Evolutionary conservation across 2,329 filamentous ascomycete genomes (phyloP).

Genomic region (Apiospora koreana): DNA sequence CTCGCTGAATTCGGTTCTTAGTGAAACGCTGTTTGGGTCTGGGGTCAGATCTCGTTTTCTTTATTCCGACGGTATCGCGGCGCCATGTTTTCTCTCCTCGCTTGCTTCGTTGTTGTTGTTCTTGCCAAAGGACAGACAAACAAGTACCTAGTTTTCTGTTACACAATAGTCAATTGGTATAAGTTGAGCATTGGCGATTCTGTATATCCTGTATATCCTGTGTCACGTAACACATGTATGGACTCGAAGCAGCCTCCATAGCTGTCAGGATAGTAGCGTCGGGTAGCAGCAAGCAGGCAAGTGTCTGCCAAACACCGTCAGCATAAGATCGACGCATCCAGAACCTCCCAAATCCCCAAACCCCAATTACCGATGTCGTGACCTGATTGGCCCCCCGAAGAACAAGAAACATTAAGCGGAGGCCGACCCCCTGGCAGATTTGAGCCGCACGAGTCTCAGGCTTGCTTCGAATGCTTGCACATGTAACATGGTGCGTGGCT

Average conservation of each 20-base stretch:
- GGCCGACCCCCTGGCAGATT: not conserved
- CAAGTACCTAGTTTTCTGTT: not conserved
- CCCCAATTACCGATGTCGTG: not conserved
- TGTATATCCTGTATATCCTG: no score
- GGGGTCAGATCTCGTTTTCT: not conserved
- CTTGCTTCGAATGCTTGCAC: slow-evolving; percentile 18
- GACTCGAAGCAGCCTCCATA: no score
- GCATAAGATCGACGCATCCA: not conserved
- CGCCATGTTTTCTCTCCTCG: not conserved
- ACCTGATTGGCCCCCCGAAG: not conserved
- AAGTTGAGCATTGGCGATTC: no score
- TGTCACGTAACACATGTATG: no score
- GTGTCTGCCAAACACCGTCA: not conserved
- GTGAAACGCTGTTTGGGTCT: not conserved
- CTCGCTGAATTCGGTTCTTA: not conserved
- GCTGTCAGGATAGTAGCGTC: no score
- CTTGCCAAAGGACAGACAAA: no score
- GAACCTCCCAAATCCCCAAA: not conserved
- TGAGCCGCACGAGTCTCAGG: slow-evolving; percentile 3
- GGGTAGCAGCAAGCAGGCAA: not conserved
- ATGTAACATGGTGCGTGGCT: slow-evolving; percentile 12
- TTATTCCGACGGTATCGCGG: not conserved
- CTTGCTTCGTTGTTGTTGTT: not conserved
- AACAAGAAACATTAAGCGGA: slow-evolving; percentile 7
- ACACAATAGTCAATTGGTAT: no score